These are phyloP conservation scores for Dendrobium huoshanense DNA, from an alignment of 106 monocot genomes.

Conservation along the genomic window DNA sequence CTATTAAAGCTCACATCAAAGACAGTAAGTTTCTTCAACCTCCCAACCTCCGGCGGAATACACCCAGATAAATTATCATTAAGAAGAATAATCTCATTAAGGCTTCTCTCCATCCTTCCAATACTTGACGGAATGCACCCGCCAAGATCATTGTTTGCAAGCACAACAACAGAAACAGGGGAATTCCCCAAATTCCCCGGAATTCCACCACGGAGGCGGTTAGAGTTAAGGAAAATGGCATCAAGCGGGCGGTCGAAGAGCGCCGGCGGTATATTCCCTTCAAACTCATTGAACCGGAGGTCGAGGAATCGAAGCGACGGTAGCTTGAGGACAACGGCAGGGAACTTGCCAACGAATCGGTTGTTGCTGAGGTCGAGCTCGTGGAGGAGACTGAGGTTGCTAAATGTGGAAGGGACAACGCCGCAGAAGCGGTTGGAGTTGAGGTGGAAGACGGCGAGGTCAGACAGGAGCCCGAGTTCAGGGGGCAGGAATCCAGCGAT, in stretches of 20 bases:
- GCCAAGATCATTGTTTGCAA: constrained; percentile 36
- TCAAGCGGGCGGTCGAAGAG: constrained; percentile 39
- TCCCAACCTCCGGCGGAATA: constrained; percentile 23
- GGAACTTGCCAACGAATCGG: constrained; percentile 33
- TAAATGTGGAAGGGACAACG: constrained; percentile 21
- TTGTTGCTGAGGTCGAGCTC: constrained; percentile 47
- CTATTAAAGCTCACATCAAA: constrained; percentile 42
- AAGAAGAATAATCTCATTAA: constrained; percentile 39
- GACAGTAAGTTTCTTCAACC: constrained; percentile 25
- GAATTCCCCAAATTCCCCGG: constrained; percentile 45
- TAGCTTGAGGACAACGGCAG: constrained; percentile 21
- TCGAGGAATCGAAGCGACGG: constrained; percentile 35
- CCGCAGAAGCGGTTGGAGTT: constrained; percentile 84
- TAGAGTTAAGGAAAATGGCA: constrained; percentile 38
- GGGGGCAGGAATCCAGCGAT: constrained; percentile 55
- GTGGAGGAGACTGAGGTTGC: constrained; percentile 17
- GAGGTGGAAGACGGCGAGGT: constrained; percentile 47
- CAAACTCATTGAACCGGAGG: constrained; percentile 41
- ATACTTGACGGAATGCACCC: constrained; percentile 36
- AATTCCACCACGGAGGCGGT: constrained; percentile 23
- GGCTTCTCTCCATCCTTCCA: constrained; percentile 32
- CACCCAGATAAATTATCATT: constrained; percentile 34
- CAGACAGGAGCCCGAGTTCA: constrained; percentile 43
- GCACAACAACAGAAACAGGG: constrained; percentile 41
- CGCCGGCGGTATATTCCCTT: constrained; percentile 21